These are phyloP conservation scores for Takashimella koratensis DNA, from an alignment of 1,284 basidiomycete genomes.

Conservation along the genomic window DNA sequence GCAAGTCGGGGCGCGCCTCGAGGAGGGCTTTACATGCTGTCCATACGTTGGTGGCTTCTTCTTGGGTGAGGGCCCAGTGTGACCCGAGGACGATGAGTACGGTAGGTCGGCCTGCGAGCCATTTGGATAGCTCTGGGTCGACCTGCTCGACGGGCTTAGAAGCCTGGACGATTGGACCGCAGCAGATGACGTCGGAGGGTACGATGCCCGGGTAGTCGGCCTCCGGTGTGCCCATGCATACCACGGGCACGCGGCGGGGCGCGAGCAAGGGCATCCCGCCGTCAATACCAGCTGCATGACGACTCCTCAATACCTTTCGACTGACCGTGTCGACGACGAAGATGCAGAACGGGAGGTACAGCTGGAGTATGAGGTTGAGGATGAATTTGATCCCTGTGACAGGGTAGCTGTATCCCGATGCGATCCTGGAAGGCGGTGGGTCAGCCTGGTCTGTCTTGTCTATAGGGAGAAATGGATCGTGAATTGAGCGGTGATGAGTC, in stretches of 20 bases:
- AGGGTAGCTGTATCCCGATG: background rate
- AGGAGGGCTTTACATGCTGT: slow-evolving; percentile 9
- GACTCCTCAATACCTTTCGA: slow-evolving; percentile 7
- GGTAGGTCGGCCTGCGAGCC: slow-evolving; percentile 7
- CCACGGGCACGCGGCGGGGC: background rate
- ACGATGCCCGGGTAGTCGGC: slow-evolving; percentile 15
- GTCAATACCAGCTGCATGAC: slow-evolving; percentile 15
- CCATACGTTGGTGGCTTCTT: slow-evolving; percentile 11
- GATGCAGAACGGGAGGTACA: slow-evolving; percentile 10
- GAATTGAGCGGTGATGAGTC: background rate
- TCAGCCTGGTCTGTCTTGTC: too few species aligned
- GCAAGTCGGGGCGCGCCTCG: slow-evolving; percentile 15
- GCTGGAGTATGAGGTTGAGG: slow-evolving; percentile 12
- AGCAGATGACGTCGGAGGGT: slow-evolving; percentile 12
- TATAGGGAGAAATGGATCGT: too few species aligned
- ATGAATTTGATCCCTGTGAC: background rate
- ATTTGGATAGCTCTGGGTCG: slow-evolving; percentile 13
- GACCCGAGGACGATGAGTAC: slow-evolving; percentile 21
- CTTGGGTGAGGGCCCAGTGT: slow-evolving; percentile 4
- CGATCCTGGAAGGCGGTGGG: background rate
- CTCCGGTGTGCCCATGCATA: slow-evolving; percentile 19
- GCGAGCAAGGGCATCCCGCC: slow-evolving; percentile 11
- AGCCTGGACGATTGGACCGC: slow-evolving; percentile 20
- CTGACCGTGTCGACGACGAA: slow-evolving; percentile 8
- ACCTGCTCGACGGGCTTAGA: slow-evolving; percentile 6